These are phyloP conservation scores for Colletotrichum euphorbiae DNA, from an alignment of 2,329 filamentous ascomycete species.

Conservation along the genomic window DNA sequence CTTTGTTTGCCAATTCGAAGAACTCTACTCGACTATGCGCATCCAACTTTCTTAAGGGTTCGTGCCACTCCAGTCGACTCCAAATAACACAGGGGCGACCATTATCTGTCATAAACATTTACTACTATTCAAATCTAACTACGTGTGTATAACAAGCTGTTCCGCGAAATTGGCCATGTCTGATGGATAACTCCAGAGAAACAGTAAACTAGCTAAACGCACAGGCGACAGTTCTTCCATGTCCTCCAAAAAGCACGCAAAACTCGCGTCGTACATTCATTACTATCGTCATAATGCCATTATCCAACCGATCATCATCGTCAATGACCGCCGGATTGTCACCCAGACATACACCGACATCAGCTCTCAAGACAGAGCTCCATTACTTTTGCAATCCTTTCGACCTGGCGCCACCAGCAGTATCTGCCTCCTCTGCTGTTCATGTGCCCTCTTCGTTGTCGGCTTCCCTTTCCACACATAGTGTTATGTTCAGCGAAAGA, in stretches of 20 bases:
- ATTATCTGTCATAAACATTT: slow-evolving; percentile 23
- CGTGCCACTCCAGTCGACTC: too few species aligned
- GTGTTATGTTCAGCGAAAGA: slow-evolving; percentile 27
- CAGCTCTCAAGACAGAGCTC: slow-evolving; percentile 14
- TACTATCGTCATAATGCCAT: slow-evolving; percentile 40
- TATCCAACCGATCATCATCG: slow-evolving; percentile 29
- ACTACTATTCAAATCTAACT: slow-evolving; percentile 36
- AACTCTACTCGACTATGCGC: too few species aligned
- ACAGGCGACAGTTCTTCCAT: slow-evolving; percentile 6
- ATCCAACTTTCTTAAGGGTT: not conserved
- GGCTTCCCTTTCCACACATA: not conserved
- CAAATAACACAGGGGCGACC: too few species aligned
- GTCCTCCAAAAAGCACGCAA: slow-evolving; percentile 34
- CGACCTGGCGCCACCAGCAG: slow-evolving; percentile 6
- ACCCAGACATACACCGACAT: slow-evolving; percentile 37
- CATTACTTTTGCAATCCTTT: not conserved
- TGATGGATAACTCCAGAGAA: slow-evolving; percentile 14
- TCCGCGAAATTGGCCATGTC: slow-evolving; percentile 18
- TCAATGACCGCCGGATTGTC: slow-evolving; percentile 29
- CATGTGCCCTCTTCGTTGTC: not conserved
- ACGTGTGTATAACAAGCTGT: slow-evolving; percentile 24
- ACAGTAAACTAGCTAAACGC: slow-evolving; percentile 11
- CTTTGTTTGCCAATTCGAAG: too few species aligned
- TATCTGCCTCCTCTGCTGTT: not conserved
- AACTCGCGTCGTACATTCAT: slow-evolving; percentile 38